Conservation (phyloP, 2,329 filamentous ascomycete species). For the Tolypocladium tropicale region DNA sequence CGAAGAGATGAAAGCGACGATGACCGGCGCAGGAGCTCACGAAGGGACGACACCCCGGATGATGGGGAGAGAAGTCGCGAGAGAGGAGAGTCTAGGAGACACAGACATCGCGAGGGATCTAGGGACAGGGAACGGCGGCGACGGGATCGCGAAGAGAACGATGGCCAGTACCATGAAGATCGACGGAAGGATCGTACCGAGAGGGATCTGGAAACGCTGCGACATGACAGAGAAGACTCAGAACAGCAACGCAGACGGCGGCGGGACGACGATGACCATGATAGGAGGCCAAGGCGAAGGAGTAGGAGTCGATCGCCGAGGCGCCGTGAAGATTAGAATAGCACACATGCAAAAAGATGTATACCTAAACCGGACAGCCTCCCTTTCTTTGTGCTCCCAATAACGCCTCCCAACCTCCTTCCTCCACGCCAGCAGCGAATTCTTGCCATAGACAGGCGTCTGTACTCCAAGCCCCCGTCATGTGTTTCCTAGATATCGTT, state of each 20-base stretch:
- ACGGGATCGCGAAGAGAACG: conserved; percentile 5
- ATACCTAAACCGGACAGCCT: conserved; percentile 4
- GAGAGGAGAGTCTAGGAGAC: conserved; percentile 18
- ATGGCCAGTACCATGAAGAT: conserved; percentile 5
- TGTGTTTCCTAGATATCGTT: conserved; percentile 53
- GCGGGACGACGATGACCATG: conserved; percentile 16
- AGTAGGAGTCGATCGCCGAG: conserved; percentile 35
- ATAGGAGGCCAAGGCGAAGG: conserved; percentile 15
- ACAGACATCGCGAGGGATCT: conserved; percentile 18
- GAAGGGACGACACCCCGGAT: conserved; percentile 24
- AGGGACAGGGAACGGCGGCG: conserved; percentile 14
- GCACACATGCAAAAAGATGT: conserved; percentile 8
- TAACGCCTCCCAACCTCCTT: conserved; percentile 1
- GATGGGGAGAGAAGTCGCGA: conserved; percentile 15
- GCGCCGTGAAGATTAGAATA: conserved; percentile 14
- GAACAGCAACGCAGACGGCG: conserved; percentile 15
- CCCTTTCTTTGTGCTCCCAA: not conserved
- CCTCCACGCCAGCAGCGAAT: too few relatives aligned
- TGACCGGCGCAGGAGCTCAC: conserved; percentile 21
- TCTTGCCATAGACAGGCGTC: too few relatives aligned
- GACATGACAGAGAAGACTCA: conserved; percentile 16
- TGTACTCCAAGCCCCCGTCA: conserved; percentile 9
- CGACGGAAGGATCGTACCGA: conserved; percentile 6
- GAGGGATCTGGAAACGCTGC: conserved; percentile 12
- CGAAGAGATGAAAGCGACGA: conserved; percentile 13